phyloP scores from a whole-genome alignment of 371 early-diverging fungal genomes.

The Umbelopsis sp. region DNA sequence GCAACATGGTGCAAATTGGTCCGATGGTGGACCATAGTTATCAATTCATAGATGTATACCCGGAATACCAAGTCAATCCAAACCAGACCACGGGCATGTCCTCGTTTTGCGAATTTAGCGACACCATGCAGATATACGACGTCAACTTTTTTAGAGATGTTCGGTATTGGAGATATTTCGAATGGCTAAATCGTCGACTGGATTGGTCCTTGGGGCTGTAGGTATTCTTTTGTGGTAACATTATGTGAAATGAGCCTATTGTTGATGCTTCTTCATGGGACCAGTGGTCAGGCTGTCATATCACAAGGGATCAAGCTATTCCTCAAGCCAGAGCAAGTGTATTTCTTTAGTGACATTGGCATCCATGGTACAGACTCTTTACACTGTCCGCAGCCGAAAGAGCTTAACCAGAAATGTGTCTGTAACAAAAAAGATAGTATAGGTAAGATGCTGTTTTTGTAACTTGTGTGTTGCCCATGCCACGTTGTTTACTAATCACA shows the following conservation, averaged over 20 bases:
- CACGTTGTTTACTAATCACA: neutral
- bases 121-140: neutral
- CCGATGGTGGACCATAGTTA: neutral
- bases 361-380: neutral
- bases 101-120: neutral
- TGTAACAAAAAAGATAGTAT: constrained; percentile 7
- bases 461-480: no score
- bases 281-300: neutral
- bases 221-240: neutral
- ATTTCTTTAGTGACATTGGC: constrained; percentile 1
- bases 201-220: neutral
- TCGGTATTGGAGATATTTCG: constrained; percentile 2
- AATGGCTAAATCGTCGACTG: neutral
- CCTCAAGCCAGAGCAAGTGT: neutral
- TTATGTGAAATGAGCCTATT: neutral
- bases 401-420: neutral
- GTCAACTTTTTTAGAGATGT: neutral
- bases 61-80: neutral
- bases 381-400: constrained; percentile 12
- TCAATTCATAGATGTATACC: neutral
- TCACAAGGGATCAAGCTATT: neutral
- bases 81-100: neutral
- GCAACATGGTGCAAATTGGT: neutral
- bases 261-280: neutral
- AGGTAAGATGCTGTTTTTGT: neutral